These are phyloP conservation scores for Gorgonomyces haynaldii DNA, from an alignment of 192 early-diverging fungal species.

Conservation along the genomic window DNA sequence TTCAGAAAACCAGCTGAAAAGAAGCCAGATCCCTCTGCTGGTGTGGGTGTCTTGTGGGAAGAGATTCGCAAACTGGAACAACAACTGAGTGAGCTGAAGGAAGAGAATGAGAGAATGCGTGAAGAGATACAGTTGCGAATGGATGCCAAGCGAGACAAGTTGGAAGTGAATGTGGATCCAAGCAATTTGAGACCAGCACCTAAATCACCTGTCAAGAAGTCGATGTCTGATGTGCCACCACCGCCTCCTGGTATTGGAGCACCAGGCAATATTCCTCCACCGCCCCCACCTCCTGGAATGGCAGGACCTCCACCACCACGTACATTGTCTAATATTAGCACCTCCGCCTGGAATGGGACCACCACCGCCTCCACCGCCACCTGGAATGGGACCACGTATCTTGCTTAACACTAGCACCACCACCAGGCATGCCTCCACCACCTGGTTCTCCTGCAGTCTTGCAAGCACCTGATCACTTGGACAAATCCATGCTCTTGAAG, in stretches of 20 bases:
- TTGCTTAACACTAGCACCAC: too few relatives aligned
- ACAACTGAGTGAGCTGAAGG: not conserved
- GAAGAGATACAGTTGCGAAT: too few relatives aligned
- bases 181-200: too few relatives aligned
- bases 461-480: too few relatives aligned
- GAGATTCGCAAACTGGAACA: conserved; percentile 21
- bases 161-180: not conserved
- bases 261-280: conserved; percentile 1
- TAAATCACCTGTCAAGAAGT: too few relatives aligned
- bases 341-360: not conserved
- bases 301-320: conserved; percentile 11
- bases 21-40: too few relatives aligned
- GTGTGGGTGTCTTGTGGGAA: conserved; percentile 19
- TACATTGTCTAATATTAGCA: not conserved
- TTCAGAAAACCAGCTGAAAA: too few relatives aligned
- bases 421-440: too few relatives aligned
- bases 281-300: conserved; percentile 18
- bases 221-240: conserved; percentile 9
- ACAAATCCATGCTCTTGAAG: conserved; percentile 18
- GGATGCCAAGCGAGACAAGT: not conserved
- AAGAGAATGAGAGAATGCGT: not conserved
- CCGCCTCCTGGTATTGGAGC: conserved; percentile 6
- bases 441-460: too few relatives aligned
- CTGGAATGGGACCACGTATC: too few relatives aligned
- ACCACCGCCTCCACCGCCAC: conserved; percentile 2